Base-by-base conservation (phyloP, 1,139 yeast genomes). In the Spathaspora sp. region DNA sequence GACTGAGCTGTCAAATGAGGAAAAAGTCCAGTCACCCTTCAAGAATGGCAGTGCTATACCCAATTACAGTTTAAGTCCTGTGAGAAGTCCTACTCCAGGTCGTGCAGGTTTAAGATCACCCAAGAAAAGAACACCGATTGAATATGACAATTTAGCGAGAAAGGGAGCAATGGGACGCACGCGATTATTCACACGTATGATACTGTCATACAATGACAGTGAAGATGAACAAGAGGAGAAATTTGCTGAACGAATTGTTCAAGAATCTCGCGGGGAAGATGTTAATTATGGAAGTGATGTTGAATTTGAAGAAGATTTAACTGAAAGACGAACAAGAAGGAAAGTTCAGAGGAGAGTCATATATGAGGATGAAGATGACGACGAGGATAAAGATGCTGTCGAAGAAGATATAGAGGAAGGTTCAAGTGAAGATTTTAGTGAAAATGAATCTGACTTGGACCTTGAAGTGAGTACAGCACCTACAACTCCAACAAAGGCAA, bases 141-240 rank as follows among this genome's bases (percentile, higher is more conserved):
- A 77, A 20, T 54, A 78, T 44, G 80, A 81, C 50, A 59, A 59
- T 42, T 71, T 82, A 5, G 87, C 87, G 0, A 61, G 79, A 20
- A 74, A 74, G 51, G 60, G 78, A 51, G 83, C 87, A 0, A 59
- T 67, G 26, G 55, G 61, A 38, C 7, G 10, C 23, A 60, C 65
- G 2, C 57, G 58, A 18, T 54, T 65, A 3, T 70, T 71, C 48
- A 59, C 65, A 4, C 60, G 60, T 37, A 59, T 70, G 64, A 26
- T 25, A 8, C 29, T 36, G 16, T 7, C 24, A 20, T 16, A 15
- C 13, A 68, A 65, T 16, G 79, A 70, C 24, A 75, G 66, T 5
- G 61, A 63, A 5, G 67, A 61, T 7, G 66, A 64, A 9, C 70
- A 73, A 41, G 86, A 82, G 38, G 54, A 61, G 15, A 60, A 59